These are phyloP conservation scores for Castanea crenata DNA, from an alignment of 306 rosid species.

Conservation along the genomic window DNA sequence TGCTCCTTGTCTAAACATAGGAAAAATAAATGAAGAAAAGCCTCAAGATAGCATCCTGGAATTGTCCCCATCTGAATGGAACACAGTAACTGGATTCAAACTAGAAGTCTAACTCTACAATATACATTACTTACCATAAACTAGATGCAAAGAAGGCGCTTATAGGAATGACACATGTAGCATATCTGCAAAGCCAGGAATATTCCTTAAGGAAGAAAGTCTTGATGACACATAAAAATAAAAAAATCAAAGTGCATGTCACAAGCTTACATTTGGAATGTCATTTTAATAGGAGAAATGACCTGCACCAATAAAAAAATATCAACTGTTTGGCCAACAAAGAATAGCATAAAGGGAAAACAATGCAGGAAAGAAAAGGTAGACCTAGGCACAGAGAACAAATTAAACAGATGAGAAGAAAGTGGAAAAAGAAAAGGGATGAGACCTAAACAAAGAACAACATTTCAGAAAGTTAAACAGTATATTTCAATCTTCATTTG, in stretches of 20 bases:
- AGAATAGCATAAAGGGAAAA: not conserved
- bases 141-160: constrained; percentile 32
- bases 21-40: not conserved
- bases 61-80: not conserved
- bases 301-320: constrained; percentile 16
- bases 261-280: constrained; percentile 24
- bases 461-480: not conserved
- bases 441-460: not conserved
- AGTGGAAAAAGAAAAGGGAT: not conserved
- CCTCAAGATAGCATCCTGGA: not conserved
- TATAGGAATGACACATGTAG: constrained; percentile 30
- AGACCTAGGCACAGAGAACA: not conserved
- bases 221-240: not conserved
- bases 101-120: not conserved
- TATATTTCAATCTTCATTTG: not conserved
- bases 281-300: constrained; percentile 30
- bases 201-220: not conserved
- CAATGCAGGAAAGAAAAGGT: constrained; percentile 4
- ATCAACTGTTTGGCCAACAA: not conserved
- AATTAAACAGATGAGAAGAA: not conserved
- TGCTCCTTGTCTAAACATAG: not conserved
- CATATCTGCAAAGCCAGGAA: constrained; percentile 21
- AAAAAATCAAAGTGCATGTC: not conserved
- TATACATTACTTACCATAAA: constrained; percentile 14
- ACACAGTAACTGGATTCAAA: not conserved